Evolutionary conservation across 2,329 filamentous ascomycete species (phyloP).

Genomic region (Fusarium dimerum): DNA sequence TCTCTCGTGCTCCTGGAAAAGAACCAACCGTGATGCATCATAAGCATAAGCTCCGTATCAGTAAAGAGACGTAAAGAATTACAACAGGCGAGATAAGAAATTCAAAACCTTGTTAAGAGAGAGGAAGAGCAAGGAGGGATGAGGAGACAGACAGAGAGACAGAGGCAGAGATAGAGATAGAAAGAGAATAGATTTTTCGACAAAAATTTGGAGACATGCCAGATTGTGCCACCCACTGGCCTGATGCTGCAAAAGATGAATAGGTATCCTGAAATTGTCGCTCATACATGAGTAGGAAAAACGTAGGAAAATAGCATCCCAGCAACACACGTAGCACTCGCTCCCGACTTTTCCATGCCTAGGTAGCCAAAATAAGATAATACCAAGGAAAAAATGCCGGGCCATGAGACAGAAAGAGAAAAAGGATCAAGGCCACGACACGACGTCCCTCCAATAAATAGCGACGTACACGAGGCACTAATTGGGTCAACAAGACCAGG

Average conservation of each 20-base stretch:
- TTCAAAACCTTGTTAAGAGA: constrained; percentile 3
- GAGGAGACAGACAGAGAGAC: too few species aligned
- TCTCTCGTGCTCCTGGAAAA: too few species aligned
- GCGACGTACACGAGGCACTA: too few species aligned
- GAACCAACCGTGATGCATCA: background rate
- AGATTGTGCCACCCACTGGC: constrained; percentile 23
- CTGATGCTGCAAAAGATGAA: constrained; percentile 21
- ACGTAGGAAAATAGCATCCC: constrained; percentile 19
- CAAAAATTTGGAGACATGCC: constrained; percentile 24
- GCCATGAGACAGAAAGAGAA: background rate
- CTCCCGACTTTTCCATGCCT: constrained; percentile 27
- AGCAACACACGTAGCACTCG: constrained; percentile 3
- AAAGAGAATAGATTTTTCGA: constrained; percentile 1
- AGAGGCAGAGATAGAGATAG: too few species aligned
- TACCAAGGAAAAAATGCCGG: background rate
- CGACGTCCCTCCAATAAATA: too few species aligned
- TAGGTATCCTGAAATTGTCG: constrained; percentile 32
- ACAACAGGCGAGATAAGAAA: background rate
- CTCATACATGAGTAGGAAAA: constrained; percentile 28
- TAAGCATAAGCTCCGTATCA: background rate
- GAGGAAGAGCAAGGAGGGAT: constrained; percentile 3
- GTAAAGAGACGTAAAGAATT: background rate
- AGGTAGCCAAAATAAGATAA: background rate
- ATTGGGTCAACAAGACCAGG: background rate
- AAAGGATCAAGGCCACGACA: too few species aligned